Evolutionary conservation across 2,329 filamentous ascomycete species (phyloP).

Genomic region (Annulohypoxylon truncatum): DNA sequence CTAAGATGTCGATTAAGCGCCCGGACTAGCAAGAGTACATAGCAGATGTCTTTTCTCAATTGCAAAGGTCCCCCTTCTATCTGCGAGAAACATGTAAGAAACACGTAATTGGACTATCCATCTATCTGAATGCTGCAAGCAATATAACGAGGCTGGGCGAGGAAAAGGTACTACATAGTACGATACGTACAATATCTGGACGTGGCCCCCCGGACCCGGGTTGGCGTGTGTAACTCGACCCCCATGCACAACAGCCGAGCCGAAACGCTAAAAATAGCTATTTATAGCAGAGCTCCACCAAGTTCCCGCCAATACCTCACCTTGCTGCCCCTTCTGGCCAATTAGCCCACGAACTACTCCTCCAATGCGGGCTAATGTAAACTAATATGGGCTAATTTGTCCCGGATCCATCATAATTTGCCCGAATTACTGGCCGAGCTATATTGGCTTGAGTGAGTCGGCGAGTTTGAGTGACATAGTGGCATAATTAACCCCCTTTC

Average conservation of each 20-base stretch:
- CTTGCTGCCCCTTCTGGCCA: constrained; percentile 40
- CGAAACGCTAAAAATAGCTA: constrained; percentile 51
- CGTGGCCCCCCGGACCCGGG: constrained; percentile 40
- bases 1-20: constrained; percentile 34
- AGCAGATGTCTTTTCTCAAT: constrained; percentile 3
- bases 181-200: background rate
- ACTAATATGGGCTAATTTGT: constrained; percentile 46
- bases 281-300: constrained; percentile 45
- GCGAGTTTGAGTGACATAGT: background rate
- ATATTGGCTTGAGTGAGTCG: background rate
- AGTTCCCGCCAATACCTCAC: constrained; percentile 27
- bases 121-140: constrained; percentile 31
- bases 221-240: constrained; percentile 37
- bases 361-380: constrained; percentile 46
- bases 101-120: constrained; percentile 28
- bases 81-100: constrained; percentile 7
- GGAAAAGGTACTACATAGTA: background rate
- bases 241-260: constrained; percentile 45
- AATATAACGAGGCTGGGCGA: constrained; percentile 32
- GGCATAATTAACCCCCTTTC: constrained; percentile 34
- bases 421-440: constrained; percentile 37
- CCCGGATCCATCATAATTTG: constrained; percentile 31
- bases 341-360: constrained; percentile 38
- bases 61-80: background rate
- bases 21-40: constrained; percentile 10